phyloP scores from a whole-genome alignment of 1,284 basidiomycete genomes.

The Moesziomyces parantarcticus region DNA sequence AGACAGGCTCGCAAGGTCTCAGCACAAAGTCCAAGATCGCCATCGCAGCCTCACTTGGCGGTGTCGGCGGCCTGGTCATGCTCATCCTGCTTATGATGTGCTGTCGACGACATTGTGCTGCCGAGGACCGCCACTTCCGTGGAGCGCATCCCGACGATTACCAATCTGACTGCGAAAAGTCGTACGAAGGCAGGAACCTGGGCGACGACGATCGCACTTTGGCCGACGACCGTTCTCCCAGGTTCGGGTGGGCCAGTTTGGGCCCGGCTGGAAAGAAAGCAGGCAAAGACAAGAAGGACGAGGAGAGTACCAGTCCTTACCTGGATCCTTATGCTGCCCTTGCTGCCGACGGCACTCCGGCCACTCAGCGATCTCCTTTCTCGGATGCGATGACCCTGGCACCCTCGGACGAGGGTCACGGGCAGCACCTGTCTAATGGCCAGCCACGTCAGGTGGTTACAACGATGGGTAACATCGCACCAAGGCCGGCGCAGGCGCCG shows the following conservation, averaged over 20 bases:
- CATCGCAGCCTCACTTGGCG: conserved; percentile 49
- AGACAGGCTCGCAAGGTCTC: conserved; percentile 15
- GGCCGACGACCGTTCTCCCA: conserved; percentile 36
- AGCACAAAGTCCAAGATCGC: conserved; percentile 48
- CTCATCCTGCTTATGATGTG: conserved; percentile 54
- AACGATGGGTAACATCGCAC: conserved; percentile 10
- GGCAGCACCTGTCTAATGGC: background rate
- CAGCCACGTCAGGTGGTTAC: conserved; percentile 20
- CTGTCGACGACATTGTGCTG: conserved; percentile 51
- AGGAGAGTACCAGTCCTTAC: conserved; percentile 40
- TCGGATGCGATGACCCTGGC: conserved; percentile 44
- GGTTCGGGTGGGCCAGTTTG: conserved; percentile 33
- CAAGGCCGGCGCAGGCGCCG: background rate
- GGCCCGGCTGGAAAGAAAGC: conserved; percentile 21
- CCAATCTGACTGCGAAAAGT: conserved; percentile 28
- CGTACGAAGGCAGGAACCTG: conserved; percentile 3
- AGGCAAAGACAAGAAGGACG: conserved; percentile 24
- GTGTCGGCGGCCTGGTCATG: conserved; percentile 50
- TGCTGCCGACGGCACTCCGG: conserved; percentile 1
- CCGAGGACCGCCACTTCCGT: conserved; percentile 45
- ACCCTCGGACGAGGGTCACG: conserved; percentile 33
- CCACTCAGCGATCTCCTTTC: conserved; percentile 26
- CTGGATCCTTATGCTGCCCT: conserved; percentile 26
- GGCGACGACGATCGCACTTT: conserved; percentile 52
- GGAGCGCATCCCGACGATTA: conserved; percentile 23